These are phyloP conservation scores for Metarhizium guizhouense DNA, from an alignment of 2,329 filamentous ascomycete genomes.

Conservation along the genomic window DNA sequence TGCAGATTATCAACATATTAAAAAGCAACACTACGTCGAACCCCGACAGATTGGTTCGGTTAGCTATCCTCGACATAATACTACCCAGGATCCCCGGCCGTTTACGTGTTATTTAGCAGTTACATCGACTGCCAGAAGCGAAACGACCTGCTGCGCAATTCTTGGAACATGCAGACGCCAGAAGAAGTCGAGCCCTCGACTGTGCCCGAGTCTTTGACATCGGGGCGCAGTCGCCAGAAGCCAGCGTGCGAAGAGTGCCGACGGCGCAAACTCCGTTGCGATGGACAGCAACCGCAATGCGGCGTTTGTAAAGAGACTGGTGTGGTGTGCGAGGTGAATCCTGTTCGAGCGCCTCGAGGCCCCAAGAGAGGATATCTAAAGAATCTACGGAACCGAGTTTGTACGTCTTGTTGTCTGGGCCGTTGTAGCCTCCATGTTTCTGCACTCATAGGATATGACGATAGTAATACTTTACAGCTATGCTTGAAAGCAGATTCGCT, in stretches of 20 bases:
- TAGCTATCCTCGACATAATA: background rate
- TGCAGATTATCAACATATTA: background rate
- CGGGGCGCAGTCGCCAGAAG: background rate
- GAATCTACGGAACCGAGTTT: conserved; percentile 3
- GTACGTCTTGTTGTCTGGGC: background rate
- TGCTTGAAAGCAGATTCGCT: background rate
- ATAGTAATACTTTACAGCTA: background rate
- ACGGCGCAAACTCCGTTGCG: conserved; percentile 7
- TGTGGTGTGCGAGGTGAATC: conserved; percentile 3
- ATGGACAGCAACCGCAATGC: conserved; percentile 7
- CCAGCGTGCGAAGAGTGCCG: conserved; percentile 9
- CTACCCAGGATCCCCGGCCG: background rate
- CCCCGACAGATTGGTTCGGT: background rate
- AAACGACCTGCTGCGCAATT: background rate
- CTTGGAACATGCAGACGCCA: background rate
- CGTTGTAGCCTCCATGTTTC: background rate
- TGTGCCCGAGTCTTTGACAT: background rate
- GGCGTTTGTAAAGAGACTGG: conserved; percentile 4
- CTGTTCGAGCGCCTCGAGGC: conserved; percentile 2
- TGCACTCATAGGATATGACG: background rate
- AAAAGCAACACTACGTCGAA: background rate
- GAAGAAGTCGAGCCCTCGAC: background rate
- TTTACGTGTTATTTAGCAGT: background rate
- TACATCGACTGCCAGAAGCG: background rate
- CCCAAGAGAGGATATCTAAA: conserved; percentile 8